Evolutionary conservation across 495 filamentous ascomycete species (phyloP).

Genomic region (Tuber borchii): DNA sequence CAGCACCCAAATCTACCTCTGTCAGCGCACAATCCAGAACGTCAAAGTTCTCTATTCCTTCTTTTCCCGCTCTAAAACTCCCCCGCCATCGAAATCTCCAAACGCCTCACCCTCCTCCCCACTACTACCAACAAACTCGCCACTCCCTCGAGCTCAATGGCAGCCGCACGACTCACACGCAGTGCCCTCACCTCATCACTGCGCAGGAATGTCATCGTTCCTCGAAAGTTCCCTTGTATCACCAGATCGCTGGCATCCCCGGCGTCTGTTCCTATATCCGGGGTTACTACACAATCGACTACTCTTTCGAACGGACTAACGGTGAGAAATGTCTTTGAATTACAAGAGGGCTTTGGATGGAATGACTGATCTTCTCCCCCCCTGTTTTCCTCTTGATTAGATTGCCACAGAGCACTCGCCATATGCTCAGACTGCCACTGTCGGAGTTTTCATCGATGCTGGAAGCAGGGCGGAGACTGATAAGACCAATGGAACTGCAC

Average conservation of each 20-base stretch:
- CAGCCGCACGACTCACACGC: conserved; percentile 41
- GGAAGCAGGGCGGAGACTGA: conserved; percentile 96
- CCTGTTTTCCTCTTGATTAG: conserved; percentile 48
- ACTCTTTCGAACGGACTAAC: conserved; percentile 96
- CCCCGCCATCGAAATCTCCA: conserved; percentile 13
- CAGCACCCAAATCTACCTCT: background rate
- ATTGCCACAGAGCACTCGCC: conserved; percentile 97
- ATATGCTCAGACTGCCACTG: conserved; percentile 96
- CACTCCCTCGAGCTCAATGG: conserved; percentile 38
- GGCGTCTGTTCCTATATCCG: conserved; percentile 35
- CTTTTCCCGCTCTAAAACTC: background rate
- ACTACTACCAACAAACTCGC: conserved; percentile 6
- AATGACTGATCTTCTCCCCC: background rate
- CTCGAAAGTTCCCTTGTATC: conserved; percentile 30
- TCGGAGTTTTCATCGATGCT: conserved; percentile 99
- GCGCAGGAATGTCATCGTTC: conserved; percentile 31
- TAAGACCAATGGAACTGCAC: conserved; percentile 96
- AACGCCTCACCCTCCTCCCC: conserved; percentile 1
- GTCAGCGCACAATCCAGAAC: background rate
- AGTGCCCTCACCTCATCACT: conserved; percentile 28
- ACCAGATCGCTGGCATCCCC: conserved; percentile 39
- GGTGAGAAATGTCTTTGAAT: conserved; percentile 51
- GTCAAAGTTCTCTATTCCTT: background rate
- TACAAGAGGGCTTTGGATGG: conserved; percentile 1
- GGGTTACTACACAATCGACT: conserved; percentile 79